phyloP scores from a whole-genome alignment of 1,284 basidiomycete species.

The Ceratobasidium papillatum region DNA sequence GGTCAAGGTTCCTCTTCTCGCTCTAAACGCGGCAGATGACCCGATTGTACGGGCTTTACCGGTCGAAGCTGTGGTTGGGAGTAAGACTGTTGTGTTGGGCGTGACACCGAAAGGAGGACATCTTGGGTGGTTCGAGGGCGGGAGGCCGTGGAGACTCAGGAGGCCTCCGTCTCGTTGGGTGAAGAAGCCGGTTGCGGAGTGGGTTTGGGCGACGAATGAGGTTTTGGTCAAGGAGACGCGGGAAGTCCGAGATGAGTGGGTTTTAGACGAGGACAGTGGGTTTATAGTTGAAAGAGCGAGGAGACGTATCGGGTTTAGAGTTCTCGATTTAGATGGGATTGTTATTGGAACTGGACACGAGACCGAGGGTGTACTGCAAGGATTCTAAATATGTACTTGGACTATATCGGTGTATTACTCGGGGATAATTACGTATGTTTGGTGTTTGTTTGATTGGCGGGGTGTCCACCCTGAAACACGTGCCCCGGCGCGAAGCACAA shows the following conservation, averaged over 20 bases:
- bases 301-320: constrained; percentile 33
- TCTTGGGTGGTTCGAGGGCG: constrained; percentile 90
- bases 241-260: constrained; percentile 26
- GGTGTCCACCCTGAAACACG: constrained; percentile 11
- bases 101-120: constrained; percentile 88
- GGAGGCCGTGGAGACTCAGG: constrained; percentile 48
- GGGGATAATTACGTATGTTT: constrained; percentile 11
- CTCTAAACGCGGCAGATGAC: constrained; percentile 91
- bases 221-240: not conserved
- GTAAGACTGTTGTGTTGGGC: constrained; percentile 65
- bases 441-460: constrained; percentile 12
- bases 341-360: constrained; percentile 34
- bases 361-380: constrained; percentile 26
- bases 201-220: constrained; percentile 41
- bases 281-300: constrained; percentile 25
- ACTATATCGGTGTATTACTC: constrained; percentile 6
- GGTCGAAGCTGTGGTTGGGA: constrained; percentile 39
- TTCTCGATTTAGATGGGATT: constrained; percentile 8
- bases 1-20: constrained; percentile 76
- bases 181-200: constrained; percentile 44
- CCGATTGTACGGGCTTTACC: constrained; percentile 75
- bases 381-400: constrained; percentile 9
- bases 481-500: constrained; percentile 15
- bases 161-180: constrained; percentile 44
- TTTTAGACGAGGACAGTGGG: constrained; percentile 25